Base-by-base conservation (phyloP, 2,329 filamentous ascomycete species). In the Phyllachora maydis region DNA sequence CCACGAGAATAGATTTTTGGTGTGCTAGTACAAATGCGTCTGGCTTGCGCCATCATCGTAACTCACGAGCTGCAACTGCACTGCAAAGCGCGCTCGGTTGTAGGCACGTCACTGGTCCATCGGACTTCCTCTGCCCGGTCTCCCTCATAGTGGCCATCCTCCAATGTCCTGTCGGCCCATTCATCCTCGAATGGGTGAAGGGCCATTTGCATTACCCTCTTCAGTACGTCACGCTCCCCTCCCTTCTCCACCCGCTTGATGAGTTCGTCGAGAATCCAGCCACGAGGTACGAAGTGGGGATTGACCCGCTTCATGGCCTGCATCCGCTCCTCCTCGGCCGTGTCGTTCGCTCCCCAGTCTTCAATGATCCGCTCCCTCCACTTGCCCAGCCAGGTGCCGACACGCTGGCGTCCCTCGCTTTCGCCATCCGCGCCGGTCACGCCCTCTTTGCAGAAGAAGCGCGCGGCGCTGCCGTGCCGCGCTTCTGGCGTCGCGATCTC, bases 241-340 rank as follows among this genome's bases (percentile, higher is more conserved):
- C 72, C 68, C 42, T 78, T 78, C 46, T 95, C 81, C 0, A 95
- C 83, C 7, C 79, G 65, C 21, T 75, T 66, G 34, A 98, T 95
- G 9, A 98, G 46, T 46, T 98, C 88, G 42, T 95, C 85, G 11
- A 98, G 56, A 24, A 98, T 66, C 83, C 85, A 98, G 11, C 76
- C 72, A 22, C 82, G 65, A 1, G 88, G 81, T 1, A 93, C 57
- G 39, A 98, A 98, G 51, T 78, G 92, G 3, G 88, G 88, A 41
- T 98, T 98, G 12, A 83, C 75, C 14, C 52, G 56, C 50, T 76
- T 79, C 88, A 95, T 95, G 8, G 63, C 65, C 15, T 41, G 46
- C 28, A 69, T 63, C 30, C 85, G 59, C 36, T 73, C 64, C 3
- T 49, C 52, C 22, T 90, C 72, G 10, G 43, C 38, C 2, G 42